These are phyloP conservation scores for Candida sanyaensis DNA, from an alignment of 1,139 yeast species.

Conservation along the genomic window DNA sequence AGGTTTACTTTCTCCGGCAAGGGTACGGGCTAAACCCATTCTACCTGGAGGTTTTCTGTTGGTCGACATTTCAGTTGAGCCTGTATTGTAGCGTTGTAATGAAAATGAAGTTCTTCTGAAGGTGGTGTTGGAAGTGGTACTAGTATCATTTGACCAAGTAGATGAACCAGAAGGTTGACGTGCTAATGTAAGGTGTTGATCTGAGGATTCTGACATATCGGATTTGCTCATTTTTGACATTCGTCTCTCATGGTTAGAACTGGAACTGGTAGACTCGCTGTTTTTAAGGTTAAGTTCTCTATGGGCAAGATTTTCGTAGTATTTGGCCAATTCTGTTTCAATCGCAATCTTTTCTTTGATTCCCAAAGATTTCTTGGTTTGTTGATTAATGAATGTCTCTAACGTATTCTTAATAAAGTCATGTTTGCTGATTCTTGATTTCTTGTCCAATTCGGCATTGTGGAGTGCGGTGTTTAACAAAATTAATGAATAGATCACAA, in stretches of 20 bases:
- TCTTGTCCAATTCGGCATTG: slow-evolving; percentile 46
- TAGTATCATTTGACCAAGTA: slow-evolving; percentile 42
- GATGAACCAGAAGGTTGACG: slow-evolving; percentile 37
- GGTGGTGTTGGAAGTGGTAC: slow-evolving; percentile 19
- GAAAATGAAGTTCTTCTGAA: slow-evolving; percentile 29
- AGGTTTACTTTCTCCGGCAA: slow-evolving; percentile 15
- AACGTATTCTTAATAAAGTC: slow-evolving; percentile 62
- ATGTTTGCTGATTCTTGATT: slow-evolving; percentile 42
- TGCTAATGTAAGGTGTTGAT: slow-evolving; percentile 17
- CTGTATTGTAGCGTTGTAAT: slow-evolving; percentile 34
- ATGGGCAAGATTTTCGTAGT: slow-evolving; percentile 42
- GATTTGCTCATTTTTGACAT: slow-evolving; percentile 5
- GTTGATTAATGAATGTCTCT: slow-evolving; percentile 42
- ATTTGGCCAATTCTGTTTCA: slow-evolving; percentile 44
- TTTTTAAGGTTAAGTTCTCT: slow-evolving; percentile 45
- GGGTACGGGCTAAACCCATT: slow-evolving; percentile 48
- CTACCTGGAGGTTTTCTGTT: slow-evolving; percentile 14
- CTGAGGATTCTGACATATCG: not conserved
- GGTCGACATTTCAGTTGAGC: slow-evolving; percentile 33
- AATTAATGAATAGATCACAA: slow-evolving; percentile 71
- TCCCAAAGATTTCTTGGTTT: slow-evolving; percentile 32
- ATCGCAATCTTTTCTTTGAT: slow-evolving; percentile 44
- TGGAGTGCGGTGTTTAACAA: slow-evolving; percentile 73
- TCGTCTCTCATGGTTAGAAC: slow-evolving; percentile 3
- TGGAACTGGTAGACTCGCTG: slow-evolving; percentile 7